Conservation (phyloP, 2,329 filamentous ascomycete genomes). For the Cladobotryum mycophilum region DNA sequence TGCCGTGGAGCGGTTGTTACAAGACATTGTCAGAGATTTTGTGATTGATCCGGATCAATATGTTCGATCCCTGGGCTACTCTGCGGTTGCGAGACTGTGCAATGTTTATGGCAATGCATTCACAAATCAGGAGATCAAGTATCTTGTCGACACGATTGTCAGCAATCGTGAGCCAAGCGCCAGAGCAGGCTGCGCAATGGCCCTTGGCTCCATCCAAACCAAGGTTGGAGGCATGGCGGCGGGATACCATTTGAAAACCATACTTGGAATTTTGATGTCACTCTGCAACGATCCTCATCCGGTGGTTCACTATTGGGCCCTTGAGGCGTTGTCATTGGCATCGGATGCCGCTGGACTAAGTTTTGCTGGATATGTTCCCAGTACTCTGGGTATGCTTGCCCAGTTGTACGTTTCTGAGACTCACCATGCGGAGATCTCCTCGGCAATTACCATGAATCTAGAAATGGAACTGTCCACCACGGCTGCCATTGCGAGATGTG, state of each 20-base stretch:
- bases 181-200: constrained; percentile 88
- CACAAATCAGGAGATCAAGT: constrained; percentile 84
- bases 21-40: constrained; percentile 66
- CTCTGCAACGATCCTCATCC: constrained; percentile 93
- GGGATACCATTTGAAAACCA: constrained; percentile 91
- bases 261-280: constrained; percentile 97
- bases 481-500: constrained; percentile 76
- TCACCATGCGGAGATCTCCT: constrained; percentile 77
- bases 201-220: constrained; percentile 86
- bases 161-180: constrained; percentile 88
- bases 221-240: constrained; percentile 97
- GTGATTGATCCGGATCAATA: constrained; percentile 79
- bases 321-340: constrained; percentile 80
- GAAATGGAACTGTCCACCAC: constrained; percentile 79
- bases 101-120: constrained; percentile 78
- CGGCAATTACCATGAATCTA: constrained; percentile 79
- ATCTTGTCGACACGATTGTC: constrained; percentile 89
- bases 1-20: constrained; percentile 77
- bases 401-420: constrained; percentile 89
- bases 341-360: constrained; percentile 89
- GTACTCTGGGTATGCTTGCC: constrained; percentile 86
- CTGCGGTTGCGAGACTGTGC: constrained; percentile 80
- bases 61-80: constrained; percentile 77
- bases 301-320: constrained; percentile 90
- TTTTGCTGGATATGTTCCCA: constrained; percentile 84